Evolutionary conservation across 257 asterid genomes (phyloP), one percentile per base, ranked within the genome.

Genomic region (Gentiana dahurica): DNA sequence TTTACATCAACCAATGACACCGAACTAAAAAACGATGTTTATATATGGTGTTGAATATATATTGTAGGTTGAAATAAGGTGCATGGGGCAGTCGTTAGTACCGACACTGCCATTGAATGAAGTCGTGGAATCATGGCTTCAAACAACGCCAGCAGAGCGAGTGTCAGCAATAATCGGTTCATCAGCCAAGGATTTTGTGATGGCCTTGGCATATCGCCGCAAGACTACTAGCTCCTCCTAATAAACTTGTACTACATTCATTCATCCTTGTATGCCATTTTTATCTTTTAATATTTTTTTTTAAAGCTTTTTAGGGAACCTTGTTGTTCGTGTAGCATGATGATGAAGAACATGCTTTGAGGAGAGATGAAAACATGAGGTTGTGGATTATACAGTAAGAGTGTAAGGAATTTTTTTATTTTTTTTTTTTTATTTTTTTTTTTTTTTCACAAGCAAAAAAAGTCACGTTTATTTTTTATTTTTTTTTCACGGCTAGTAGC

Each of bases 111-210:
- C 85, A 12, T 73, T 87, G 65, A 76, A 70, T 57, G 80, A 76
- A 72, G 73, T 90, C 34, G 83, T 84, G 44, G 98, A 87, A 50
- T 54, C 77, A 54, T 87, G 98, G 98, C 87, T 84, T 65, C 94
- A 72, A 68, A 75, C 78, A 46, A 62, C 81, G 2, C 38, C 72
- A 0, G 44, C 68, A 1, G 79, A 79, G 60, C 77, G 69, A 73
- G 81, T 82, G 36, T 61, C 87, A 9, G 84, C 87, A 37, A 65
- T 73, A 36, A 73, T 90, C 34, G 94, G 98, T 59, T 79, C 96
- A 44, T 87, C 98, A 12, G 95, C 95, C 4, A 87, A 90, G 77
- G 98, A 90, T 35, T 87, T 82, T 24, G 89, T 90, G 61, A 81
- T 89, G 94, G 89, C 81, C 32, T 64, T 89, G 69, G 77, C 80